These are phyloP conservation scores for Raphanus hybrid DNA, from an alignment of 441 rosid genomes.

Conservation along the genomic window DNA sequence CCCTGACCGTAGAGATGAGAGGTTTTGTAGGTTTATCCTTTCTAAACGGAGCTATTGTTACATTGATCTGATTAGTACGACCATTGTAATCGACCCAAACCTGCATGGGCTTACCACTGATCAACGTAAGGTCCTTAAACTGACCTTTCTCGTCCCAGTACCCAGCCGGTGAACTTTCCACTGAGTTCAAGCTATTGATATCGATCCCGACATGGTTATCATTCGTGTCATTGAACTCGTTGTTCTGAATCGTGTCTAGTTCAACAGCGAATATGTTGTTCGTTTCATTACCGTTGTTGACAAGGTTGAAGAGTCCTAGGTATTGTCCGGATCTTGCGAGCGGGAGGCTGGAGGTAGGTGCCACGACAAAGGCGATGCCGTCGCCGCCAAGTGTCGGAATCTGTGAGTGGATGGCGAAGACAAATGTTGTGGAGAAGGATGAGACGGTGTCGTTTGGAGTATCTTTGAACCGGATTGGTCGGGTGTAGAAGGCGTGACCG, in stretches of 20 bases:
- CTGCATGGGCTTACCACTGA: conserved; percentile 45
- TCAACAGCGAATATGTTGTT: conserved; percentile 75
- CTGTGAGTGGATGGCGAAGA: not conserved
- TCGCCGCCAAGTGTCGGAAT: not conserved
- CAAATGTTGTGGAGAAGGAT: not conserved
- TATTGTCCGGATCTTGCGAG: conserved; percentile 29
- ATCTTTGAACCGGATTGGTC: conserved; percentile 60
- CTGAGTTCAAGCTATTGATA: conserved; percentile 59
- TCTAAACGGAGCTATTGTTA: conserved; percentile 55
- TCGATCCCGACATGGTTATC: conserved; percentile 77
- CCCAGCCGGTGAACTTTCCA: conserved; percentile 48
- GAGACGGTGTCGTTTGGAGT: not conserved
- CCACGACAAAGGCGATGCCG: not conserved
- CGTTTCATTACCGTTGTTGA: conserved; percentile 51
- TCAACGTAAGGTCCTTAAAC: conserved; percentile 51
- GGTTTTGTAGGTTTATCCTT: conserved; percentile 56
- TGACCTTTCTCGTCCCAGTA: conserved; percentile 43
- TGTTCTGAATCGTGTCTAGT: conserved; percentile 58
- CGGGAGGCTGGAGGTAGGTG: not conserved
- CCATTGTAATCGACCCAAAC: conserved; percentile 78
- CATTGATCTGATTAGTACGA: conserved; percentile 39
- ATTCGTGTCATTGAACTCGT: conserved; percentile 44
- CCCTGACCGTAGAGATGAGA: conserved; percentile 50
- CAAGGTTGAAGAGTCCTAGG: conserved; percentile 63
- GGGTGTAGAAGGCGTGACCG: conserved; percentile 66